These are phyloP conservation scores for Trichocomaceae sp. DNA, from an alignment of 2,329 filamentous ascomycete species.

Conservation along the genomic window DNA sequence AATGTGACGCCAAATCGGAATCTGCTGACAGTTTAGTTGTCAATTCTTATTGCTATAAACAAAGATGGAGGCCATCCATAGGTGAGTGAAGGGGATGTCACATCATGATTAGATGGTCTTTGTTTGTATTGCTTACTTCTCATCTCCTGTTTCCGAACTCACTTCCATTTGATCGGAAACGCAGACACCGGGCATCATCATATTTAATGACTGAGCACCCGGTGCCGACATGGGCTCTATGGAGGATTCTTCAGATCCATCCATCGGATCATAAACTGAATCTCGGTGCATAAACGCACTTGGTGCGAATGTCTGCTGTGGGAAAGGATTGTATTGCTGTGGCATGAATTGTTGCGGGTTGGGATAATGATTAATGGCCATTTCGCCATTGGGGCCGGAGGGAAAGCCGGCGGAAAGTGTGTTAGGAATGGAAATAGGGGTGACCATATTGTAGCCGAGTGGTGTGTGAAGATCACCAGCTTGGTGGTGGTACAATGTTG, in stretches of 20 bases:
- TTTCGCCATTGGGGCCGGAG: slow-evolving; percentile 54
- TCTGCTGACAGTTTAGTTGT: slow-evolving; percentile 29
- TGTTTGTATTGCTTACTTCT: slow-evolving; percentile 45
- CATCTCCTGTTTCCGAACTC: slow-evolving; percentile 32
- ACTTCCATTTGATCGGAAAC: slow-evolving; percentile 23
- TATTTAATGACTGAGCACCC: slow-evolving; percentile 48
- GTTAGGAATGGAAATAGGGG: slow-evolving; percentile 72
- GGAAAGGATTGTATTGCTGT: slow-evolving; percentile 63
- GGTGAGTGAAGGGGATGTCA: neutral
- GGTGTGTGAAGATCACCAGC: slow-evolving; percentile 81
- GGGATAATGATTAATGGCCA: slow-evolving; percentile 60
- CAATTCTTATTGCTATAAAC: neutral
- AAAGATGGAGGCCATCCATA: neutral
- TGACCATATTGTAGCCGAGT: slow-evolving; percentile 66
- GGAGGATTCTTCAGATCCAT: slow-evolving; percentile 60
- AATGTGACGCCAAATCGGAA: slow-evolving; percentile 87
- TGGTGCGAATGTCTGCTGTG: slow-evolving; percentile 62
- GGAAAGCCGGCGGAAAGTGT: slow-evolving; percentile 60
- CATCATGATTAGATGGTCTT: slow-evolving; percentile 10
- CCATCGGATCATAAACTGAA: slow-evolving; percentile 71
- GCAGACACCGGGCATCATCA: slow-evolving; percentile 24
- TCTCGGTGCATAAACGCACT: slow-evolving; percentile 76
- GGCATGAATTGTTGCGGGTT: slow-evolving; percentile 47
- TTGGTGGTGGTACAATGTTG: slow-evolving; percentile 73
- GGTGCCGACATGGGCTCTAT: slow-evolving; percentile 51